phyloP scores from a whole-genome alignment of 371 early-diverging fungal genomes.

The Smittium culicis region DNA sequence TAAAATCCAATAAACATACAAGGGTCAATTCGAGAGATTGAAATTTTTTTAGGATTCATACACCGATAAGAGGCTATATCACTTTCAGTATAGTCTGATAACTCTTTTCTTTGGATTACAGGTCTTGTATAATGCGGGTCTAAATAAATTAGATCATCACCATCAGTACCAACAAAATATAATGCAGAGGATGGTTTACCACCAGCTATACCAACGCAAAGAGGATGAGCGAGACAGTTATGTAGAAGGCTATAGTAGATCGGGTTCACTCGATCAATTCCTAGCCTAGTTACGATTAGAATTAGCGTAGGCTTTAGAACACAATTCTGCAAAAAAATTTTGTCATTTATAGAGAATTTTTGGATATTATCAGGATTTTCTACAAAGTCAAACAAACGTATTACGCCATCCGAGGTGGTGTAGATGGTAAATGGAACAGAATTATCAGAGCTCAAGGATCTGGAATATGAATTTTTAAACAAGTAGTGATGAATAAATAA shows the following conservation, averaged over 20 bases:
- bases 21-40: slow-evolving; percentile 69
- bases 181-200: slow-evolving; percentile 86
- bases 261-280: slow-evolving; percentile 73
- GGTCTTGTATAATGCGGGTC: slow-evolving; percentile 85
- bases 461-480: neutral
- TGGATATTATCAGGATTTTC: neutral
- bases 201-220: slow-evolving; percentile 81
- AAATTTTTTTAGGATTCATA: slow-evolving; percentile 49
- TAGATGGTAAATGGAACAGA: slow-evolving; percentile 19
- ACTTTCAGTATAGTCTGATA: slow-evolving; percentile 11
- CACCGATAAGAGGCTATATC: slow-evolving; percentile 76
- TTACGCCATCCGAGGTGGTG: slow-evolving; percentile 27
- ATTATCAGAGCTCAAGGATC: neutral
- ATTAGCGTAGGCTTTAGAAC: slow-evolving; percentile 50
- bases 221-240: slow-evolving; percentile 55
- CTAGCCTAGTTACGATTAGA: slow-evolving; percentile 73
- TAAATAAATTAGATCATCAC: slow-evolving; percentile 59
- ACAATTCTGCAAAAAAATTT: neutral
- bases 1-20: slow-evolving; percentile 86
- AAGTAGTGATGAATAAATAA: no score
- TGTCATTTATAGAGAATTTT: slow-evolving; percentile 1
- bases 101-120: slow-evolving; percentile 18
- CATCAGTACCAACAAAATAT: slow-evolving; percentile 80
- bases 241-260: slow-evolving; percentile 64
- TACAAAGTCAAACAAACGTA: slow-evolving; percentile 23